Base-by-base conservation (phyloP, 1,139 yeast species). In the Chernovozyma aurita region DNA sequence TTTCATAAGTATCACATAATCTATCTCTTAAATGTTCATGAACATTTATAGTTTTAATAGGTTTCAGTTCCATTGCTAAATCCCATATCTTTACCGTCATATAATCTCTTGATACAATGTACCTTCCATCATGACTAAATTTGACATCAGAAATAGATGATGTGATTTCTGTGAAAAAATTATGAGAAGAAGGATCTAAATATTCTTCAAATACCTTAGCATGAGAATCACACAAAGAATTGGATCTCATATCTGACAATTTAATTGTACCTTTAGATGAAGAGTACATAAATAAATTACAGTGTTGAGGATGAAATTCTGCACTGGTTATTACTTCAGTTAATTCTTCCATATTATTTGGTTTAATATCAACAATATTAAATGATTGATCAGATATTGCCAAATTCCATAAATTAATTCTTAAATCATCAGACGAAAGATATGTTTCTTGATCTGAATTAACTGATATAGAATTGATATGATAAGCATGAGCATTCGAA, bases 71-170 rank as follows among this genome's bases (percentile, higher is more conserved):
- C 98, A 92, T 94, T 46, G 88, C 88, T 47, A 94, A 77, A 68
- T 94, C 99, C 99, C 99, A 92, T 50, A 94, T 85, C 63, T 92
- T 94, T 33, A 92, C 95, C 9, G 97, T 86, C 86, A 94, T 80
- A 60, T 92, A 94, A 67, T 94, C 99, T 59, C 99, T 80, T 31
- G 95, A 80, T 14, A 92, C 95, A 58, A 94, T 86, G 61, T 92
- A 88, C 52, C 95, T 75, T 35, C 99, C 99, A 59, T 92, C 90
- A 42, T 81, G 77, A 50, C 95, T 81, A 59, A 92, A 94, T 57
- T 90, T 85, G 41, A 90, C 95, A 65, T 94, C 98, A 18, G 95
- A 82, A 45, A 94, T 94, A 33, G 95, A 83, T 27, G 95, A 82
- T 2, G 98, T 94, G 56, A 94, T 92, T 62, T 94, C 99, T 4